phyloP scores from a whole-genome alignment of 352 stramenopile species.

The Phytopythium aichiense region DNA sequence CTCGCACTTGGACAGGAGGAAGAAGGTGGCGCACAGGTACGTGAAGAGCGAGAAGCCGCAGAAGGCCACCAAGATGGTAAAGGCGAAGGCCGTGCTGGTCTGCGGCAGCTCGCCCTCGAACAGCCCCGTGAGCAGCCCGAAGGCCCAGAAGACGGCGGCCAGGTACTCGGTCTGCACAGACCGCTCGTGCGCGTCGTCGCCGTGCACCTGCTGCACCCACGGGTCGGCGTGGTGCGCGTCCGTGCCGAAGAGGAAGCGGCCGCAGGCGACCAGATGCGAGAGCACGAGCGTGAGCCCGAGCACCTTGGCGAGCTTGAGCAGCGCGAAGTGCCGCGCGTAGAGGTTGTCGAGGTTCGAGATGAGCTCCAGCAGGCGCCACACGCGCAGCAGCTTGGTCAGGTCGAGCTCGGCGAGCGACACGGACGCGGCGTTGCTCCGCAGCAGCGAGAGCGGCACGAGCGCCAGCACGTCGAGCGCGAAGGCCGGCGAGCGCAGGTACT shows the following conservation, averaged over 20 bases:
- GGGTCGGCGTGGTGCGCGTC: conserved; percentile 19
- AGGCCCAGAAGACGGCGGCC: conserved; percentile 63
- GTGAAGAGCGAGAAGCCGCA: conserved; percentile 68
- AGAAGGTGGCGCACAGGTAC: conserved; percentile 68
- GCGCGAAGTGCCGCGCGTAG: conserved; percentile 55
- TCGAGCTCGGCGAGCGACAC: conserved; percentile 32
- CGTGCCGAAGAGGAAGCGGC: conserved; percentile 43
- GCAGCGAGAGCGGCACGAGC: conserved; percentile 43
- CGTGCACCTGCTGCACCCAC: conserved; percentile 27
- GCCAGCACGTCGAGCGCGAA: conserved; percentile 51
- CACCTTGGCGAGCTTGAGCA: conserved; percentile 57
- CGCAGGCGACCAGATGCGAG: conserved; percentile 55
- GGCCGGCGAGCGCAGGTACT: conserved; percentile 51
- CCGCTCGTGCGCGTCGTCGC: neutral
- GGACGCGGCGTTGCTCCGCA: conserved; percentile 12
- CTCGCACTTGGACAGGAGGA: conserved; percentile 72
- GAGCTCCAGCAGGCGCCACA: conserved; percentile 42
- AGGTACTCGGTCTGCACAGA: conserved; percentile 29
- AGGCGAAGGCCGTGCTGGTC: conserved; percentile 44
- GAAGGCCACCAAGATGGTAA: conserved; percentile 51
- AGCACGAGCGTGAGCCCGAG: conserved; percentile 41
- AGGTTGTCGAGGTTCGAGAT: conserved; percentile 60
- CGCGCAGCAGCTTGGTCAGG: conserved; percentile 50
- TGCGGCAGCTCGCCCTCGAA: conserved; percentile 63
- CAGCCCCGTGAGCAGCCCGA: conserved; percentile 48